Base-by-base conservation (phyloP, 73 alveolate genomes). In the Paramecium pentaurelia region DNA sequence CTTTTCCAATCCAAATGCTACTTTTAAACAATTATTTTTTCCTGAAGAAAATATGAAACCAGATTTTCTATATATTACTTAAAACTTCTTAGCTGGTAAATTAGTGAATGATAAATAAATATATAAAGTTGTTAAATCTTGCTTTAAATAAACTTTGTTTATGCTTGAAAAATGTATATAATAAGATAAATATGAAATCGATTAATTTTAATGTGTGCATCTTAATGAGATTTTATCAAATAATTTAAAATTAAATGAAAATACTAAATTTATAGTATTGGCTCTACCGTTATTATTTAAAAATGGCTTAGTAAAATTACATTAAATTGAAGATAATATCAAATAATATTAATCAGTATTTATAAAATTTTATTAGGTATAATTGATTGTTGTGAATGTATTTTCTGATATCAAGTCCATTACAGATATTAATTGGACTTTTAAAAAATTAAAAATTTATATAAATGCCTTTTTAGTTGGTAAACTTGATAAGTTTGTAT, bases 21-120 rank as follows among this genome's bases (percentile, higher is more conserved):
- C 75, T 0, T 45, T 32, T 40, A 80, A 80, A 47, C 27, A 80
- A 25, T 80, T 80, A 45, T 45, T 80, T 28, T 80, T 80, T 27
- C 91, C 91, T 11, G 77, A 80, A 80, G 91, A 80, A 80, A 28
- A 27, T 32, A 45, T 49, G 71, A 80, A 80, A 80, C 34, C 12
- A 45, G 77, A 80, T 11, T 80, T 32, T 49, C 71, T 80, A 5
- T 49, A 80, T 47, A 27, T 28, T 8, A 44, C 58, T 1, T 49
- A 80, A 25, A 45, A 80, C n/a, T 27, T 80, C 3, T 7, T 45
- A 12, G 49, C 32, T 2, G 47, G 71, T 3, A 80, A 80, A 27
- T 45, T 80, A 12, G 22, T 18, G 1, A 12, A 20, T 12, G 30
- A 80, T 4, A 80, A 80, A 49, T 28, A 80, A 80, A 20, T 80